These are phyloP conservation scores for Populus simonii DNA, from an alignment of 345 rosid genomes.

Conservation along the genomic window DNA sequence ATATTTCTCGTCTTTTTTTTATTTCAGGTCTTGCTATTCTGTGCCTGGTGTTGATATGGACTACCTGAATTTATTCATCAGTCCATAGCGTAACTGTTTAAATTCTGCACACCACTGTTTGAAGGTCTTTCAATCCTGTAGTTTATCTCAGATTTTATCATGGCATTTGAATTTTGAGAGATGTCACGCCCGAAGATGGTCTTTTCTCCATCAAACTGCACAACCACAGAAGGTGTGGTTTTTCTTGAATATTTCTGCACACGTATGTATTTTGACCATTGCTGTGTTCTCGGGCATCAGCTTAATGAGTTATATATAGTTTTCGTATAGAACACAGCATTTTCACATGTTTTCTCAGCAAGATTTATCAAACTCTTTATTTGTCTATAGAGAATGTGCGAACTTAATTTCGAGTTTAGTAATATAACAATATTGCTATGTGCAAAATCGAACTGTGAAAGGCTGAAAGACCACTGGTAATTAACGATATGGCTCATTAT, in stretches of 20 bases:
- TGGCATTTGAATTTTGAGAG: constrained; percentile 7
- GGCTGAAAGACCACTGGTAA: background rate
- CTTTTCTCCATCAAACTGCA: background rate
- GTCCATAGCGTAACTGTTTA: background rate
- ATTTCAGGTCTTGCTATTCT: background rate
- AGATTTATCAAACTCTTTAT: background rate
- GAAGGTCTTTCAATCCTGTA: background rate
- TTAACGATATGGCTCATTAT: background rate
- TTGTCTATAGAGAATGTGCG: background rate
- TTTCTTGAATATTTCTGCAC: background rate
- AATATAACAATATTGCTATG: background rate
- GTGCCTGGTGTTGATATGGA: background rate
- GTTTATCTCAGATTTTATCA: background rate
- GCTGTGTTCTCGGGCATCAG: constrained; percentile 4
- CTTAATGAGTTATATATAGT: background rate
- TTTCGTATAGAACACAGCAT: background rate
- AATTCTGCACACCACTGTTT: background rate
- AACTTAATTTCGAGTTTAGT: background rate
- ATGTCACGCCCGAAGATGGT: background rate
- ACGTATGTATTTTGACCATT: background rate
- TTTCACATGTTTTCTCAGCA: background rate
- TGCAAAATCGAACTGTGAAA: background rate
- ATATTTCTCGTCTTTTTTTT: background rate
- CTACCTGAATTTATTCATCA: background rate
- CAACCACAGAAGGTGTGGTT: background rate